Evolutionary conservation across 208 protist genomes (phyloP), one percentile per base, ranked within the genome.

Genomic region (Trypanosoma cruzi): DNA sequence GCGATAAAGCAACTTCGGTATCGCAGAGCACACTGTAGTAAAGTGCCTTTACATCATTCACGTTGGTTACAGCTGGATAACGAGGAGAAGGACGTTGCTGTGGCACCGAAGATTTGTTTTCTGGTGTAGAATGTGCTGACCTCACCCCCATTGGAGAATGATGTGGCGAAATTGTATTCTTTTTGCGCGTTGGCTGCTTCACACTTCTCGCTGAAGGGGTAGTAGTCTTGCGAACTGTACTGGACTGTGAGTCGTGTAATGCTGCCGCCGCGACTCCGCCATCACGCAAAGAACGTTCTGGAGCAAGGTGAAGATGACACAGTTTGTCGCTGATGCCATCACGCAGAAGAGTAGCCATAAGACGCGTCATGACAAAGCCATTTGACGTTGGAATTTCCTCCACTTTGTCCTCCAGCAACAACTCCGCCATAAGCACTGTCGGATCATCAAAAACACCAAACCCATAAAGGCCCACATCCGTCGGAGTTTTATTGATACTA

Each of bases 11-110:
- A 26, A 87, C 32, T 61, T 92, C 84, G 2, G 87, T 79, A 16
- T 94, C 89, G 18, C 84, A 66, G 5, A 96, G 65, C 16, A 75
- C 77, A 53, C 70, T 80, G 26, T 57, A 42, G 71, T 93, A 96
- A 14, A 96, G 74, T 48, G 71, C 62, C 13, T 77, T 71, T 24
- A 96, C 79, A 58, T 96, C 91, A 1, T 75, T 64, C 22, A 64
- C 60, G 69, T 55, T 78, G 56, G 59, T 58, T 3, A 96, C 81
- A 20, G 68, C 32, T 2, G 91, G 91, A 65, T 93, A 96, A 24
- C 75, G 81, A 37, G 89, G 89, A 56, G 79, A 77, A 24, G 16
- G 22, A 58, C 86, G 79, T 28, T 90, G 85, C 40, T 84, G 73
- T n/a, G 82, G 26, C n/a, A 69, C 78, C 8, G 68, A 4, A 13